Evolutionary conservation across 345 rosid species (phyloP).

Genomic region (Pugionium dolabratum): DNA sequence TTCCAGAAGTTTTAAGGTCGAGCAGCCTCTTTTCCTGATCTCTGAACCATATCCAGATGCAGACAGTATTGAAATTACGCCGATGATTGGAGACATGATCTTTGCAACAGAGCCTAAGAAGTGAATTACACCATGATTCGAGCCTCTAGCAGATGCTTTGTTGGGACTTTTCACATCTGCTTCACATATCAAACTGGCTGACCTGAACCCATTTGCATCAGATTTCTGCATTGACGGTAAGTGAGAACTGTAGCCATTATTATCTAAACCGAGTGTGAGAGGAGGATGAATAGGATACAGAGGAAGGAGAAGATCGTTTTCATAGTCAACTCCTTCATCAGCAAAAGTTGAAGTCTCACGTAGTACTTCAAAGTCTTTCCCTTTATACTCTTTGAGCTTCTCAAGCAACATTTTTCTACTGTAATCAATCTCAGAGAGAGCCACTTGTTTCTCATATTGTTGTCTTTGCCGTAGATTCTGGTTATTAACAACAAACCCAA

Average conservation of each 20-base stretch:
- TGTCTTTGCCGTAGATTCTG: conserved; percentile 80
- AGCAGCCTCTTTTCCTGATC: conserved; percentile 36
- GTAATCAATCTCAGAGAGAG: conserved; percentile 74
- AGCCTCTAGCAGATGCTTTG: conserved; percentile 26
- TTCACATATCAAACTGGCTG: conserved; percentile 39
- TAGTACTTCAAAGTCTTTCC: conserved; percentile 66
- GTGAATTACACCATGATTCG: conserved; percentile 45
- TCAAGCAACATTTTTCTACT: conserved; percentile 70
- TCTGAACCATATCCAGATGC: conserved; percentile 54
- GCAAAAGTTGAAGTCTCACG: conserved; percentile 73
- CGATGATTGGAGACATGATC: conserved; percentile 57
- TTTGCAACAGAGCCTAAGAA: conserved; percentile 60
- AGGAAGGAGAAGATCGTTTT: conserved; percentile 75
- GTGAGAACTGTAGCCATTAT: conserved; percentile 46
- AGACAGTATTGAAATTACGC: conserved; percentile 57
- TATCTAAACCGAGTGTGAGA: conserved; percentile 47
- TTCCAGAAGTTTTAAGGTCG: conserved; percentile 40
- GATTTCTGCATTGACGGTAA: conserved; percentile 43
- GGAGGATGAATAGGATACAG: conserved; percentile 68
- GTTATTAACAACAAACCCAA: conserved; percentile 25
- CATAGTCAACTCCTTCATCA: conserved; percentile 67
- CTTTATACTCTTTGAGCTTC: conserved; percentile 80
- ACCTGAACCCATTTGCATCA: conserved; percentile 46
- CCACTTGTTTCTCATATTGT: conserved; percentile 74
- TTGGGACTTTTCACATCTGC: conserved; percentile 39